Evolutionary conservation across 768 basidiomycete species (phyloP).

Genomic region (Termitomyces sp.): DNA sequence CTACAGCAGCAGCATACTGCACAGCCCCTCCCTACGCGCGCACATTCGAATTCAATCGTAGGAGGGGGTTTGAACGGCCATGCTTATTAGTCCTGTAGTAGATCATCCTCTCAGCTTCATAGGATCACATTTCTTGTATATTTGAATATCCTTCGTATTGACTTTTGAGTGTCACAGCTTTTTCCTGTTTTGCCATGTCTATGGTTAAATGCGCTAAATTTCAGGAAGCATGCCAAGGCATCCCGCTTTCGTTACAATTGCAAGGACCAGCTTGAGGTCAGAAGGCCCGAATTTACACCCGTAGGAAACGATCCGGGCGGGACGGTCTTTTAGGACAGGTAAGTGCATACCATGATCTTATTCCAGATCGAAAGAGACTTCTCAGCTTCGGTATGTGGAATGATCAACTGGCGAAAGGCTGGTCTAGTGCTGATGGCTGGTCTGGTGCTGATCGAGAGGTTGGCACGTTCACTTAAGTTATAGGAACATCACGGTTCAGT

Average conservation of each 20-base stretch:
- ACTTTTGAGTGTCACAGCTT: not conserved
- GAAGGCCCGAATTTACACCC: too few species aligned
- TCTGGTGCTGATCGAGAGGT: not conserved
- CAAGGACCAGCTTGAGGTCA: too few species aligned
- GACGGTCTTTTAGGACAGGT: not conserved
- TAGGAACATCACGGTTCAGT: too few species aligned
- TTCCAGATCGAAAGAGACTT: not conserved
- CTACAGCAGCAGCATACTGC: constrained; percentile 17
- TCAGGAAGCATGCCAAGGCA: not conserved
- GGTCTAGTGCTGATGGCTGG: not conserved
- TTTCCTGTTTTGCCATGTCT: not conserved
- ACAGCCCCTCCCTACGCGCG: constrained; percentile 22
- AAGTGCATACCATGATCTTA: too few species aligned
- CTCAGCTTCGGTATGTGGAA: not conserved
- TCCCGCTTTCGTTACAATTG: not conserved
- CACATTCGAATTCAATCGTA: constrained; percentile 31
- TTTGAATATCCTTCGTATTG: not conserved
- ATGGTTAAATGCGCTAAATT: not conserved
- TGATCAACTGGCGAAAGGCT: not conserved
- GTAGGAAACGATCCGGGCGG: not conserved
- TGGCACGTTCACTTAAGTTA: too few species aligned
- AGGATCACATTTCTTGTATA: not conserved
- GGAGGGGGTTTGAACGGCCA: constrained; percentile 10
- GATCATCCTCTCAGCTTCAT: not conserved
- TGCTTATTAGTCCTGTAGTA: not conserved